Evolutionary conservation across 2,329 filamentous ascomycete genomes (phyloP), one percentile per base, ranked within the genome.

Genomic region (Clonostachys solani): DNA sequence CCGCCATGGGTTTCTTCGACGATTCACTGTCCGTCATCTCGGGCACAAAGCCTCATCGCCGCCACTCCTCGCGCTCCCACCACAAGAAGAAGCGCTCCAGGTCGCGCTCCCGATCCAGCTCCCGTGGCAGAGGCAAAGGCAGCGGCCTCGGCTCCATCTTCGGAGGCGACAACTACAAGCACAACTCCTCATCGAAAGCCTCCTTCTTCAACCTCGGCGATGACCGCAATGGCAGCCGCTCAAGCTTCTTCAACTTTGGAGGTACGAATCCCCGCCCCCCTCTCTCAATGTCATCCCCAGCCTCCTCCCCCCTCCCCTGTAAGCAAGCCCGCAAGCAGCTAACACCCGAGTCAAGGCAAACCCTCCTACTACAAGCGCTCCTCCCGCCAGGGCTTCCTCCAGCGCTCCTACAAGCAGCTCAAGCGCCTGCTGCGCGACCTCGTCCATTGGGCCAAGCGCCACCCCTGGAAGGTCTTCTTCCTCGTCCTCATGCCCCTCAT

Each of bases 391-490:
- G 86, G 84, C 60, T 96, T 95, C 71, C 69, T 96, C 52, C 72
- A 82, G 47, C 83, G 85, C 55, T 75, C 90, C 42, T 78, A 89
- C 64, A 80, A 81, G 65, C 86, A 89, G 59, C 80, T 96, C 50
- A 86, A 86, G 61, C 83, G 86, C 40, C 80, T 96, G 52, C 71
- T 96, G 48, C 86, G 87, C 59, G 85, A 95, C 62, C 82, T 96
- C 9, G 75, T 86, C 63, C 81, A 85, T 63, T 95, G 92, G 69
- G 87, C 89, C 58, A 86, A 89, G 62, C 78, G 83, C 36, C 86
- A 96, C 69, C 92, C 92, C 0, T 71, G 90, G 61, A 95, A 95
- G 70, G 88, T 95, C 43, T 88, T 96, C 72, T 76, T 89, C 74
- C 80, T 91, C 52, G 86, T 96, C 52, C 79, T 96, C 58, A 83